A percentile compares a stretch with the other conserved stretches of the same genome.
Conservation (phyloP, 768 basidiomycete species). For the Cubamyces sp. region DNA sequence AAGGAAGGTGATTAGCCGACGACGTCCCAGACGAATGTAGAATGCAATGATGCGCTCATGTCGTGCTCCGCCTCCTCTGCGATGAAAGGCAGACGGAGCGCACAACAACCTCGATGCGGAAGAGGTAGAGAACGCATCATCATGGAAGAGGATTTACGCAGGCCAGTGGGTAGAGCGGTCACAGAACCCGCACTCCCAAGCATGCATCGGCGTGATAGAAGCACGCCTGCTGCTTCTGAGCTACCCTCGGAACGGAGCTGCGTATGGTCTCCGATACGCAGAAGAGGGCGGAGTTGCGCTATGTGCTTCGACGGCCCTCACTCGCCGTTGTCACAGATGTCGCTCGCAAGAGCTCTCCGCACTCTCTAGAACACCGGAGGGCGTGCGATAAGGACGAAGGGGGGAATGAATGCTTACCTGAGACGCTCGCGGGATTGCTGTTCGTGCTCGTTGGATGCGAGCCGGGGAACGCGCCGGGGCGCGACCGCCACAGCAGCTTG, state of each 20-base stretch:
- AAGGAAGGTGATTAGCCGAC: too few species aligned
- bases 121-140: background rate
- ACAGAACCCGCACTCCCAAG: background rate
- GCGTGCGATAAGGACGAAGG: background rate
- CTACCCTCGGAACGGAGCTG: slow-evolving; percentile 5
- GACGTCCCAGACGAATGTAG: too few species aligned
- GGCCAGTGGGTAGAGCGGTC: slow-evolving; percentile 6
- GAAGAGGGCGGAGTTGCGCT: background rate
- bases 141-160: slow-evolving; percentile 19
- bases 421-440: slow-evolving; percentile 28
- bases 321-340: background rate
- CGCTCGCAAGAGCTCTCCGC: background rate
- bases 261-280: background rate
- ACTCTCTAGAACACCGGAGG: background rate
- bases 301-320: background rate
- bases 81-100: background rate
- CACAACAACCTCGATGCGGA: background rate
- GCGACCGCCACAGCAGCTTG: slow-evolving; percentile 55
- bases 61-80: too few species aligned
- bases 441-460: slow-evolving; percentile 34
- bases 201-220: background rate
- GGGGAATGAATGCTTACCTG: slow-evolving; percentile 19
- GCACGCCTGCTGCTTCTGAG: background rate
- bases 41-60: too few species aligned
- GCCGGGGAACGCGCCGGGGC: slow-evolving; percentile 34